Evolutionary conservation across 768 basidiomycete genomes (phyloP), one percentile per base, ranked within the genome.

Genomic region (Suillus subaureus): DNA sequence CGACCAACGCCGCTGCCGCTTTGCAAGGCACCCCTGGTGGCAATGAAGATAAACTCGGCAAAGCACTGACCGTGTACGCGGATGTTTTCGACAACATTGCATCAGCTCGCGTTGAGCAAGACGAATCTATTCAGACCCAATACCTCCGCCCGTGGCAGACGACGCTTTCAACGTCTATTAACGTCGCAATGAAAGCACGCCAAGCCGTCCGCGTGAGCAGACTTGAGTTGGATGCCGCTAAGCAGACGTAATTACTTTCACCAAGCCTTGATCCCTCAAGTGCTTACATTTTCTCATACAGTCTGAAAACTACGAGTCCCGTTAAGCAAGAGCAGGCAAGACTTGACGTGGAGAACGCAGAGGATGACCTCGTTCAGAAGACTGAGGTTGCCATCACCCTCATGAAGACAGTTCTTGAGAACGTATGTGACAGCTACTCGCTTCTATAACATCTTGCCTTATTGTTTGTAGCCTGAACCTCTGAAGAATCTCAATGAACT

Each of bases 371-470:
- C 39, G 97, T 99, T 6, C 96, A 96, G 76, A 95, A 94, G 83
- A 99, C 97, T 28, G 97, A 99, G 77, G 92, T 96, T 37, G 97
- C 96, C 1, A 97, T 97, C 71, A 93, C 92, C 3, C 85, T 95
- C 52, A 97, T 97, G 96, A 97, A 97, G 83, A 91, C 93, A n/a
- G 97, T 99, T 18, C 84, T 99, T 45, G 97, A 99, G 72, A 98
- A 98, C 79, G 96, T 97, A 69, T 63, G 92, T 82, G 21, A 61
- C n/a, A 43, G 13, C n/a, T 9, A 13, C 18, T 16, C 4, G 26
- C 28, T 51, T 64, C 62, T 9, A 9, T 23, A 47, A 6, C 45
- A 33, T 12, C 6, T 37, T 11, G 4, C n/a, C 61, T 55, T 63
- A 60, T 49, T 13, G 9, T 47, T 51, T n/a, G 28, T 70, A 97